phyloP scores from a whole-genome alignment of 805 yeast genomes.

The Zygosaccharomyces bailii region DNA sequence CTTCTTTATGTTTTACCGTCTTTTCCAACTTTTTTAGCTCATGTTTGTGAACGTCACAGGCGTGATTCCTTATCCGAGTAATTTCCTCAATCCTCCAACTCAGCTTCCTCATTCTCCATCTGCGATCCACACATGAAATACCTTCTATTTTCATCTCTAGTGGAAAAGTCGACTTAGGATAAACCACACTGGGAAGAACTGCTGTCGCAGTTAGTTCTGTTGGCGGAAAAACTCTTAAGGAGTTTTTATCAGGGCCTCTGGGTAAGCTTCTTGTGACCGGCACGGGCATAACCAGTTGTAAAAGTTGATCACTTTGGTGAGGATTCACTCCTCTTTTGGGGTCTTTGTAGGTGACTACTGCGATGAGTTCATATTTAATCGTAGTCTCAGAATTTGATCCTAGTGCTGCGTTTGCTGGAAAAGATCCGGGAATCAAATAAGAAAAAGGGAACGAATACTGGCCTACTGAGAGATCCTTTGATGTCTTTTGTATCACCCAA shows the following conservation, averaged over 20 bases:
- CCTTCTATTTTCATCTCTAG: conserved; percentile 80
- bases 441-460: conserved; percentile 90
- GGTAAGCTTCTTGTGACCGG: conserved; percentile 72
- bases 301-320: conserved; percentile 32
- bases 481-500: conserved; percentile 77
- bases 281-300: conserved; percentile 56
- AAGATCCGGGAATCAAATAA: conserved; percentile 78
- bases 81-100: conserved; percentile 87
- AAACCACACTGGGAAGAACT: conserved; percentile 80
- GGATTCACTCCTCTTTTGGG: conserved; percentile 17
- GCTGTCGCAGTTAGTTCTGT: conserved; percentile 87
- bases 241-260: conserved; percentile 79
- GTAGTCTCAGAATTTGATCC: conserved; percentile 51
- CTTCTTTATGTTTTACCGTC: conserved; percentile 32
- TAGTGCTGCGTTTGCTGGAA: conserved; percentile 70
- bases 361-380: conserved; percentile 74
- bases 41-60: conserved; percentile 55
- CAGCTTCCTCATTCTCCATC: conserved; percentile 92
- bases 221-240: conserved; percentile 92
- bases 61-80: conserved; percentile 54
- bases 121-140: conserved; percentile 49
- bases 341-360: conserved; percentile 47
- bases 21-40: conserved; percentile 42
- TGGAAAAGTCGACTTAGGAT: conserved; percentile 83
- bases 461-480: conserved; percentile 59